Conservation (phyloP, 805 yeast species). For the Huiozyma naganishii region DNA sequence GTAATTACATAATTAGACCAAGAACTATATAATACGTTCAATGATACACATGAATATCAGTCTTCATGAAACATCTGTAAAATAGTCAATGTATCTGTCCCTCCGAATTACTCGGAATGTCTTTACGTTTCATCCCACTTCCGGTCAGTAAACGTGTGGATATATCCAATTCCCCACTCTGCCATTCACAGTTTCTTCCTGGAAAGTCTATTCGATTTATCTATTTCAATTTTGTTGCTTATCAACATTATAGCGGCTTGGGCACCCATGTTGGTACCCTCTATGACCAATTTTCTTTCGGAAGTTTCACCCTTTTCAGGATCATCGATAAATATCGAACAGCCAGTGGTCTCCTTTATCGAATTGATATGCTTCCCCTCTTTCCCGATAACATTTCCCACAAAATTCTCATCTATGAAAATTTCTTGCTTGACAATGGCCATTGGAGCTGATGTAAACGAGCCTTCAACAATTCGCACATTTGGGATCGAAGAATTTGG, state of each 20-base stretch:
- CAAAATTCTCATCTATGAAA: conserved; percentile 63
- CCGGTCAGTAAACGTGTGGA: too few relatives aligned
- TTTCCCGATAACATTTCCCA: conserved; percentile 79
- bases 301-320: conserved; percentile 37
- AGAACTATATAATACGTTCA: too few relatives aligned
- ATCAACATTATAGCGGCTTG: conserved; percentile 65
- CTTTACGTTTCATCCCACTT: too few relatives aligned
- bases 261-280: conserved; percentile 56
- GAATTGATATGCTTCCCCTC: conserved; percentile 77
- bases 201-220: conserved; percentile 36
- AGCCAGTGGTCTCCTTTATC: conserved; percentile 63
- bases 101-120: too few relatives aligned
- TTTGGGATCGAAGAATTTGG: conserved; percentile 20
- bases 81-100: too few relatives aligned
- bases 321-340: conserved; percentile 60
- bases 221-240: conserved; percentile 60
- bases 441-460: conserved; percentile 19
- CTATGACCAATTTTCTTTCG: conserved; percentile 56
- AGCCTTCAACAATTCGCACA: conserved; percentile 16
- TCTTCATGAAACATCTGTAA: too few relatives aligned
- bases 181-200: conserved; percentile 3
- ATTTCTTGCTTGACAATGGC: conserved; percentile 51
- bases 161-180: too few relatives aligned
- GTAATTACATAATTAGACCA: too few relatives aligned
- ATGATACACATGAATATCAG: too few relatives aligned